A percentile compares a stretch with the other conserved stretches of the same genome.
Evolutionary conservation across 179 eudicot genomes (phyloP).

Genomic region (Pouteria campechiana): DNA sequence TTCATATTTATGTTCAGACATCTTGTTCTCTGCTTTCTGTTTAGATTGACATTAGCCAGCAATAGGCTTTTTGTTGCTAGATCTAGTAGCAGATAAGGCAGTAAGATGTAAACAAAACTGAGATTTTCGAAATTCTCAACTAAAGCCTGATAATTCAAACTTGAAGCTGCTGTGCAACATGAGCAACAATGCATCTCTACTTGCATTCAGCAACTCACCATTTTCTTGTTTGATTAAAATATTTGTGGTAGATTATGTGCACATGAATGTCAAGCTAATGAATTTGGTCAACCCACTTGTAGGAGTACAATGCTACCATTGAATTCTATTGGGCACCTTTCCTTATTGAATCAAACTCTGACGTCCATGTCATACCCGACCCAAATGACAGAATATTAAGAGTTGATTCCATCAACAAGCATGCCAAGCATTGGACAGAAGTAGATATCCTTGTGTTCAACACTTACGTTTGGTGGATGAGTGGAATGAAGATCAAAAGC

Average conservation of each 20-base stretch:
- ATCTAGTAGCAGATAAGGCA: no score
- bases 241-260: no score
- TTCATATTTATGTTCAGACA: no score
- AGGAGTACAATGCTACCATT: conserved; percentile 78
- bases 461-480: conserved; percentile 98
- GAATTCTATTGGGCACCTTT: conserved; percentile 99
- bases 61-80: background rate
- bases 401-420: conserved; percentile 69
- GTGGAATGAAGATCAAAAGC: conserved; percentile 55
- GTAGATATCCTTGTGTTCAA: conserved; percentile 78
- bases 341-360: conserved; percentile 75
- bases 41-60: background rate
- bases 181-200: no score
- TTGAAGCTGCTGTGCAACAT: no score
- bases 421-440: conserved; percentile 70
- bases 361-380: conserved; percentile 48
- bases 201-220: no score
- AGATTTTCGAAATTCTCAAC: no score
- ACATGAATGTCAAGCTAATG: background rate
- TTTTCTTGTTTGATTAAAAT: no score
- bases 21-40: background rate
- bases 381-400: conserved; percentile 68
- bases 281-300: background rate
- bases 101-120: no score
- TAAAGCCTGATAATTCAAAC: no score